Evolutionary conservation across 1,284 basidiomycete genomes (phyloP).

Genomic region (Apiotrichum brassicae): DNA sequence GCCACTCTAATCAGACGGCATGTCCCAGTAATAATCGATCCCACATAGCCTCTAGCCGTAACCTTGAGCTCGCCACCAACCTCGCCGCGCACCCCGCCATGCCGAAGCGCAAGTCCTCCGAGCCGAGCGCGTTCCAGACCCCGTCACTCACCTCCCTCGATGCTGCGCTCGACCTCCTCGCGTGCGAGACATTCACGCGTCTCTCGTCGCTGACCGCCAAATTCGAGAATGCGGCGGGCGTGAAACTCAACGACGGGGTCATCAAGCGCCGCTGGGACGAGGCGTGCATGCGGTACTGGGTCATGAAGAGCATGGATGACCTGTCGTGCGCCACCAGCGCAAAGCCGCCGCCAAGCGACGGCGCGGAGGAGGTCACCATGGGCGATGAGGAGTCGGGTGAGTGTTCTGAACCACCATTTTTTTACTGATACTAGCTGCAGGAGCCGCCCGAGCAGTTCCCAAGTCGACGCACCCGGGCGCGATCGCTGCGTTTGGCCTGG

Average conservation of each 20-base stretch:
- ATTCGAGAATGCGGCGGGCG: slow-evolving; percentile 35
- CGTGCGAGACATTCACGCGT: slow-evolving; percentile 37
- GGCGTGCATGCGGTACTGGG: slow-evolving; percentile 39
- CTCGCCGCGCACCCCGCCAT: too few relatives aligned
- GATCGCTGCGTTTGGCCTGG: slow-evolving; percentile 19
- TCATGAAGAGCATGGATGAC: slow-evolving; percentile 42
- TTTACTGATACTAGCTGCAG: too few relatives aligned
- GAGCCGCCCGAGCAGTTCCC: too few relatives aligned
- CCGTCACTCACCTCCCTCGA: slow-evolving; percentile 33
- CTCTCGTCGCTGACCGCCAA: slow-evolving; percentile 28
- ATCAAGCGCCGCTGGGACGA: slow-evolving; percentile 38
- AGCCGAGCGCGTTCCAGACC: slow-evolving; percentile 4
- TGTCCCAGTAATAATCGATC: too few relatives aligned
- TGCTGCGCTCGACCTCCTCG: slow-evolving; percentile 41
- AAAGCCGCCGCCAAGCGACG: not conserved
- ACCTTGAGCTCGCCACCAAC: too few relatives aligned
- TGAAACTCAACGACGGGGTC: slow-evolving; percentile 37
- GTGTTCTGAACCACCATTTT: not conserved
- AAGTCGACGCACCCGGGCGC: slow-evolving; percentile 29
- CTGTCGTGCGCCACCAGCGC: slow-evolving; percentile 22
- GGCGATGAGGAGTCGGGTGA: slow-evolving; percentile 5
- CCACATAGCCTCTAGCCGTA: too few relatives aligned
- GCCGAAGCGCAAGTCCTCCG: slow-evolving; percentile 13
- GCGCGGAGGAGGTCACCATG: slow-evolving; percentile 9
- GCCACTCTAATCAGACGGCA: too few relatives aligned